Conservation (phyloP, 306 rosid species). For the Begonia fuchsioides region DNA sequence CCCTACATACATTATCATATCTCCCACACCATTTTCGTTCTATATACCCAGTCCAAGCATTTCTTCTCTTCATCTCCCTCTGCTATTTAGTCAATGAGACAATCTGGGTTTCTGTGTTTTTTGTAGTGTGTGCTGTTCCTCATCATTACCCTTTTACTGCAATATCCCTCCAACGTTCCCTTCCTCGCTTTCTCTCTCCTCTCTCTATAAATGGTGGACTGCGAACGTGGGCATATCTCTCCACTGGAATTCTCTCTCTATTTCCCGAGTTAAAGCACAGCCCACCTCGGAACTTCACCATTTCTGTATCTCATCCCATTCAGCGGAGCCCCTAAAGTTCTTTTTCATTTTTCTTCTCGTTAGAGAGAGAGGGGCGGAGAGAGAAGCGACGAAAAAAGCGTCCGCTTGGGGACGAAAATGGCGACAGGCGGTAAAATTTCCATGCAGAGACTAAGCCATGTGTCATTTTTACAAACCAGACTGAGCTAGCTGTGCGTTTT, state of each 20-base stretch:
- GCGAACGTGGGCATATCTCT: too few species aligned
- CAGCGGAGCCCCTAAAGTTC: background rate
- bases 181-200: background rate
- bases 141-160: background rate
- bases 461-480: conserved; percentile 10
- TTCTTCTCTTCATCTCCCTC: too few species aligned
- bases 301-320: background rate
- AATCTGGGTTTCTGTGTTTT: background rate
- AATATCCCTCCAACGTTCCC: background rate
- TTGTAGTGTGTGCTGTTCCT: background rate
- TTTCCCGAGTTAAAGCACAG: background rate
- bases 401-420: conserved; percentile 4
- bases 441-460: conserved; percentile 25
- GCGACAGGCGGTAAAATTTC: conserved; percentile 16
- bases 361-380: background rate
- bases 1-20: too few species aligned
- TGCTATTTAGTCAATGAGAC: background rate
- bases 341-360: background rate
- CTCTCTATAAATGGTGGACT: background rate
- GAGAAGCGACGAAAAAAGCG: conserved; percentile 1
- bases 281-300: conserved; percentile 6
- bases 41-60: too few species aligned
- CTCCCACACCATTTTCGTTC: too few species aligned
- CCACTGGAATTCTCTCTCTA: background rate
- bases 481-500: conserved; percentile 5